A percentile compares a stretch with the other conserved stretches of the same genome.
phyloP scores from a whole-genome alignment of 1,284 basidiomycete species.

The Cryptococcus sp. region DNA sequence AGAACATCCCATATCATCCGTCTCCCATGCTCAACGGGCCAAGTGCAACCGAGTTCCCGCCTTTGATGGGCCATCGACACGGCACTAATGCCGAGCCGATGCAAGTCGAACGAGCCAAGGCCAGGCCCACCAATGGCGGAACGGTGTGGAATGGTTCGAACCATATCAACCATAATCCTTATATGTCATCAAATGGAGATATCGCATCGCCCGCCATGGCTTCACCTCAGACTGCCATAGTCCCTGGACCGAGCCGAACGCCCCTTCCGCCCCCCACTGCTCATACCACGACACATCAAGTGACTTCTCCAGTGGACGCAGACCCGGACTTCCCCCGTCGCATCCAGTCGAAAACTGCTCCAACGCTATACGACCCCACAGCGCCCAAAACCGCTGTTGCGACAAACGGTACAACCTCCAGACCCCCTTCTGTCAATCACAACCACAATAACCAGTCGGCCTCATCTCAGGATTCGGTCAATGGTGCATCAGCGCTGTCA shows the following conservation, averaged over 20 bases:
- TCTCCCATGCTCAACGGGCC: slow-evolving; percentile 31
- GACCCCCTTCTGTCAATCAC: slow-evolving; percentile 11
- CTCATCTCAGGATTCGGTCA: not conserved
- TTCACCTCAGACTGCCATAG: slow-evolving; percentile 8
- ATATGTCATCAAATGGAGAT: slow-evolving; percentile 10
- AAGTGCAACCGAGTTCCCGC: slow-evolving; percentile 41
- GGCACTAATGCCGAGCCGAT: slow-evolving; percentile 45
- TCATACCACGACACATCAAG: not conserved
- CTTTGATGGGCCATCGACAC: slow-evolving; percentile 23
- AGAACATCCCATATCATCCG: slow-evolving; percentile 49
- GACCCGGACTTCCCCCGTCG: slow-evolving; percentile 47
- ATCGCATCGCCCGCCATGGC: not conserved
- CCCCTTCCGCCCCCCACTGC: not conserved
- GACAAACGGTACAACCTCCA: slow-evolving; percentile 1
- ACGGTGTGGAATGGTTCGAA: slow-evolving; percentile 39
- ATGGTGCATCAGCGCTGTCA: slow-evolving; percentile 10
- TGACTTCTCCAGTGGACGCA: not conserved
- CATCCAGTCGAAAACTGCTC: slow-evolving; percentile 22
- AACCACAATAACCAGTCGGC: not conserved
- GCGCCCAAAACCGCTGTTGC: slow-evolving; percentile 15
- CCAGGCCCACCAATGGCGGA: slow-evolving; percentile 17
- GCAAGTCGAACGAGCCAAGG: slow-evolving; percentile 47
- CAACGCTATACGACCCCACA: slow-evolving; percentile 41
- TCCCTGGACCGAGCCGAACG: slow-evolving; percentile 6
- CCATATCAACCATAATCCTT: slow-evolving; percentile 12